Evolutionary conservation across 139 green algal genomes (phyloP).

Genomic region (Ulvella scutata): DNA sequence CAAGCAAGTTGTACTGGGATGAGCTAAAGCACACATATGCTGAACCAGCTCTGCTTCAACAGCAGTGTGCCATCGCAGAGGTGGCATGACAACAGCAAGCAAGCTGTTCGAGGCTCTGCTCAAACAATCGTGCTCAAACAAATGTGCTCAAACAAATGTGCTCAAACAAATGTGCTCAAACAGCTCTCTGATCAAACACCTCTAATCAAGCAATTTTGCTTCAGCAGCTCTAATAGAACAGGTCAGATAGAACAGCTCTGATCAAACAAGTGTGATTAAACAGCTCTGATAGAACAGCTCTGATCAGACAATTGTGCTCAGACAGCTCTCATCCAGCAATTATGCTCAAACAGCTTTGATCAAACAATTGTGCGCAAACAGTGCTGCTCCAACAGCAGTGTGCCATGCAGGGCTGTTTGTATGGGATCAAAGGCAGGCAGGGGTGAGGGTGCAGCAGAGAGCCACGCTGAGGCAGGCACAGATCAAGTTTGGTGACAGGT

Average conservation of each 20-base stretch:
- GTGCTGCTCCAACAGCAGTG: constrained; percentile 4
- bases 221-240: constrained; percentile 11
- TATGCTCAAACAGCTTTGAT: not conserved
- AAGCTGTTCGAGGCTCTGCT: not conserved
- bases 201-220: not conserved
- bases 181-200: not conserved
- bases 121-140: not conserved
- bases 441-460: constrained; percentile 18
- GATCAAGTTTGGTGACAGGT: constrained; percentile 30
- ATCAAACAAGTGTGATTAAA: not conserved
- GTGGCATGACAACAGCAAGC: not conserved
- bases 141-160: not conserved
- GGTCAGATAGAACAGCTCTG: constrained; percentile 5
- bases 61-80: not conserved
- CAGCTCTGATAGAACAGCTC: not conserved
- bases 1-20: too few species aligned
- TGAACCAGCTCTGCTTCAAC: not conserved
- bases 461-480: constrained; percentile 26
- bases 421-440: constrained; percentile 14
- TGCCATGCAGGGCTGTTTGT: constrained; percentile 13
- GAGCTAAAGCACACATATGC: too few species aligned
- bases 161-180: not conserved
- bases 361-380: not conserved
- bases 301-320: not conserved
- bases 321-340: not conserved